Conservation (phyloP, 768 basidiomycete species). For the Favolaschia claudopus region DNA sequence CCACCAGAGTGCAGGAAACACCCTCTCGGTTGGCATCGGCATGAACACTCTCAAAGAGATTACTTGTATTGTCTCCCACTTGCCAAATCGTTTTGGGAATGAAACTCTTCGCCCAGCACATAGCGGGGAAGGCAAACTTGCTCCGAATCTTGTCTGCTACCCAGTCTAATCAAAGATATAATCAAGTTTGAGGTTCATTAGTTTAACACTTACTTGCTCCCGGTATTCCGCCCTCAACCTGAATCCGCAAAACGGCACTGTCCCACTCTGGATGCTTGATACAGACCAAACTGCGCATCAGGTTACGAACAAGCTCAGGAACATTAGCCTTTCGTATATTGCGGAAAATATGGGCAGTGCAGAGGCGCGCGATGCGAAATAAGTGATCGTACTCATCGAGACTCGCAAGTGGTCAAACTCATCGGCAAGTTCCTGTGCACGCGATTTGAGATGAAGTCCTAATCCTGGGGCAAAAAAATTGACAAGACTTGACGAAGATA, state of each 20-base stretch:
- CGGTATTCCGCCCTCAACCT: constrained; percentile 28
- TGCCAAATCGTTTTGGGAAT: constrained; percentile 35
- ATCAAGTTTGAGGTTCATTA: background rate
- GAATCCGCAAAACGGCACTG: constrained; percentile 23
- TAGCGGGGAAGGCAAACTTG: constrained; percentile 34
- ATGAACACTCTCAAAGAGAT: constrained; percentile 36
- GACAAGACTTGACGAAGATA: no score
- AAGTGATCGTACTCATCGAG: constrained; percentile 35
- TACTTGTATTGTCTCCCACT: constrained; percentile 30
- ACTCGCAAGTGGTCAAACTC: constrained; percentile 22
- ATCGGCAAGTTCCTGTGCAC: constrained; percentile 3
- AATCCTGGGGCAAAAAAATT: no score
- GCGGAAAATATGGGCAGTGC: constrained; percentile 27
- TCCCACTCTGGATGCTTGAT: constrained; percentile 31
- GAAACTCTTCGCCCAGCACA: constrained; percentile 40
- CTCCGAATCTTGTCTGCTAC: constrained; percentile 30
- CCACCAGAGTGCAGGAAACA: constrained; percentile 20
- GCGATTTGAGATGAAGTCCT: constrained; percentile 29
- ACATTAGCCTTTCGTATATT: constrained; percentile 32
- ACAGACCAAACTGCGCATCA: constrained; percentile 36
- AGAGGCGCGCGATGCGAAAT: constrained; percentile 27
- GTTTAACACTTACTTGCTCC: constrained; percentile 21
- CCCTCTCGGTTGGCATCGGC: constrained; percentile 37
- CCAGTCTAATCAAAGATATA: constrained; percentile 31
- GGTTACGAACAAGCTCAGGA: constrained; percentile 14